Evolutionary conservation across 768 basidiomycete genomes (phyloP), one percentile per base, ranked within the genome.

Genomic region (Mycena metata): DNA sequence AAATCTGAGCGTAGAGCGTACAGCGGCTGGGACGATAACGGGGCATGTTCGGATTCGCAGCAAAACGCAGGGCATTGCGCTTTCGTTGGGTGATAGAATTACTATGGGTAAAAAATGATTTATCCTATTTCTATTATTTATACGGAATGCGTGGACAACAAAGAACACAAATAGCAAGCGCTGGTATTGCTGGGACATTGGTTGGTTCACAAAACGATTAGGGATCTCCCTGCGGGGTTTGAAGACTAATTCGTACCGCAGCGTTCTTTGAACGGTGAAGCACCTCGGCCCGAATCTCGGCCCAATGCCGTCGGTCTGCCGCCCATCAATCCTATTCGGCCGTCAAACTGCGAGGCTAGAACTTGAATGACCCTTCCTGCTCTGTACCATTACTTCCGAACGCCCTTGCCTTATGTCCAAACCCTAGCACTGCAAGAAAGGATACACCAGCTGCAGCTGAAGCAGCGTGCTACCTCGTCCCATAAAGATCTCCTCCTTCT

Each of bases 31-130:
- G 0, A 87, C 85, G 7, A 91, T 99, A 64, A 91, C 91, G 16
- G 97, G 97, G 0, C 96, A 99, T 79, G 95, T 99, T 11, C 90
- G 97, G 58, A 98, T 99, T 76, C 89, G 97, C 65, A 96, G 94
- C 76, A 98, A 99, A 83, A 98, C 97, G 24, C 97, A 99, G 79
- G 97, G 97, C 60, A 98, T 99, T 69, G 97, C 97, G 2, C 83
- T 98, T 69, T 95, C 94, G 19, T 79, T 99, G 69, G 97, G 95
- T n/a, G 96, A 96, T 79, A 86, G 90, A 75, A 95, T 96, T 75
- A 95, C 87, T 51, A 87, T 87, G 85, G 83, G 87, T 86, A 64
- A 60, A 81, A 79, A 35, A 19, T 33, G 55, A 12, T 16, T 30
- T n/a, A n/a, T n/a, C n/a, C n/a, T 21, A 50, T 47, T 11, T 39